Evolutionary conservation across 208 protist species (phyloP).

Genomic region (Dictyostelium gargantuum): DNA sequence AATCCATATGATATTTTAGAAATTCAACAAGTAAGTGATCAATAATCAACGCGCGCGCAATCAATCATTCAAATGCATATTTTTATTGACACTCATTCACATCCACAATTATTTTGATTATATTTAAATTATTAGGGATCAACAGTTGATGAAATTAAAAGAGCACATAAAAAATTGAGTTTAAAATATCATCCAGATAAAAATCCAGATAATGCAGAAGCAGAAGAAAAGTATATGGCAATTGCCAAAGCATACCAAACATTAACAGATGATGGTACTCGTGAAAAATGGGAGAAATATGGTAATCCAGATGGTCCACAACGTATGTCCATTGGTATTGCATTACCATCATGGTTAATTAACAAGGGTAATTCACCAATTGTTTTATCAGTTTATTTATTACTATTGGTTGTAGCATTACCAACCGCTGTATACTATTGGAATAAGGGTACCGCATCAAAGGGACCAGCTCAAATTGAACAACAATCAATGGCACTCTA

Average conservation of each 20-base stretch:
- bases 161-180: constrained; percentile 80
- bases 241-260: constrained; percentile 61
- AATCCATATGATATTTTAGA: constrained; percentile 14
- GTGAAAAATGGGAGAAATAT: constrained; percentile 65
- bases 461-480: not conserved
- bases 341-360: constrained; percentile 63
- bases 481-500: constrained; percentile 23
- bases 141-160: constrained; percentile 79
- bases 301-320: constrained; percentile 72
- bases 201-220: constrained; percentile 60
- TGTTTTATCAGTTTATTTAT: constrained; percentile 48
- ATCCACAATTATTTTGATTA: too few relatives aligned
- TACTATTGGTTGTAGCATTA: constrained; percentile 34
- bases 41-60: too few relatives aligned
- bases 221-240: constrained; percentile 58
- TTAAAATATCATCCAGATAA: constrained; percentile 83
- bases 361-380: constrained; percentile 37
- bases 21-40: not conserved
- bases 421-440: constrained; percentile 21
- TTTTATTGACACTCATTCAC: too few relatives aligned
- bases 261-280: constrained; percentile 37
- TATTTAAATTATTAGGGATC: constrained; percentile 29
- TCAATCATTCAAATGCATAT: too few relatives aligned
- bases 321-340: constrained; percentile 50
- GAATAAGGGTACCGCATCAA: not conserved